phyloP scores from a whole-genome alignment of 176 grass and related monocot species.

The Oryza nivara region DNA sequence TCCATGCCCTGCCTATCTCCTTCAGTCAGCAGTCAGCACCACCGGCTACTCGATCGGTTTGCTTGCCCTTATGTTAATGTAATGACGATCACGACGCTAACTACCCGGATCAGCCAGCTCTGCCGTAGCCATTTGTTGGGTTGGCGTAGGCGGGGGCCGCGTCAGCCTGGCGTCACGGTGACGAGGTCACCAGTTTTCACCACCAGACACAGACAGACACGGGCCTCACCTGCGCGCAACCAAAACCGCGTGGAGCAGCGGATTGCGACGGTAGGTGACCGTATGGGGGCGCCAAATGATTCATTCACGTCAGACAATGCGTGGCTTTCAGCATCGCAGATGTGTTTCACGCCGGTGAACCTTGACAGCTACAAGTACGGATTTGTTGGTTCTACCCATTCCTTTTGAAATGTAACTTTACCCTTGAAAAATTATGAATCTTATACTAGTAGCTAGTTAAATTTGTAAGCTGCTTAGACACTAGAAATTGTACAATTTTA shows the following conservation, averaged over 20 bases:
- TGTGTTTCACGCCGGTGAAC: background rate
- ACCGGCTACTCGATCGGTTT: background rate
- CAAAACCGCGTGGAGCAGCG: background rate
- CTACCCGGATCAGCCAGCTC: background rate
- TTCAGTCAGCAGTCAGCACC: background rate
- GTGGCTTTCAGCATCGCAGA: background rate
- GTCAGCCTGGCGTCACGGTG: conserved; percentile 28
- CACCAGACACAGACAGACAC: background rate
- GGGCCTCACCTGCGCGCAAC: too few species aligned
- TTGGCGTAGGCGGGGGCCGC: background rate
- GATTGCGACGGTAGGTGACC: background rate
- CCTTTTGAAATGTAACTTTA: too few species aligned
- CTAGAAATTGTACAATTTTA: too few species aligned
- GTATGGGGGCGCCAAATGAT: background rate
- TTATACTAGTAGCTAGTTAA: too few species aligned
- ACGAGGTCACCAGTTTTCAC: background rate
- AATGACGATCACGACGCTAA: background rate
- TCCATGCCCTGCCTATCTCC: background rate
- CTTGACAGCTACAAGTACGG: background rate
- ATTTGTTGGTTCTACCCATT: background rate
- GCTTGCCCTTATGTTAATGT: background rate
- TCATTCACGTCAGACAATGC: background rate
- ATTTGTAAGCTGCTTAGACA: too few species aligned
- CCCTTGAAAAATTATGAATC: too few species aligned
- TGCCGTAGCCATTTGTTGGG: background rate